These are phyloP conservation scores for Stephanodiscus triporus DNA, from an alignment of 108 stramenopile species.

Conservation along the genomic window DNA sequence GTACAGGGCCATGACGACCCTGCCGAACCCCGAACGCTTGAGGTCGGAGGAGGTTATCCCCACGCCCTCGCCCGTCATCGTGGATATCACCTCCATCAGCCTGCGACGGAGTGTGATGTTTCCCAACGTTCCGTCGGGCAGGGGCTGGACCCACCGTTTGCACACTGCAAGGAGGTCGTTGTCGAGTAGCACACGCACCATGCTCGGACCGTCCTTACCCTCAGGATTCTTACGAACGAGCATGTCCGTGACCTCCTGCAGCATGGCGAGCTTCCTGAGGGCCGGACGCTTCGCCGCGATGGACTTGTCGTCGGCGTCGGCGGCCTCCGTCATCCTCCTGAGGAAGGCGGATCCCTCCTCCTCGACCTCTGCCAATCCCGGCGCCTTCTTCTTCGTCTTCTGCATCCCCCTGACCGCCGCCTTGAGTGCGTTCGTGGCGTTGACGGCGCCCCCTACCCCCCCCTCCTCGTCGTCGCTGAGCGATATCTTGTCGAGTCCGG, in stretches of 20 bases:
- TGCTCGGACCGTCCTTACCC: conserved; percentile 8
- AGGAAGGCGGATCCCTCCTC: conserved; percentile 78
- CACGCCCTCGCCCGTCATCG: conserved; percentile 72
- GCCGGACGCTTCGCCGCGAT: conserved; percentile 66
- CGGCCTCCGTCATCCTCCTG: conserved; percentile 75
- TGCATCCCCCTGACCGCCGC: conserved; percentile 81
- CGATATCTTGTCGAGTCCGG: conserved; percentile 42
- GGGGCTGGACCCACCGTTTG: conserved; percentile 86
- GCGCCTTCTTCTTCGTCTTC: conserved; percentile 71
- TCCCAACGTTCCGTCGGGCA: conserved; percentile 80
- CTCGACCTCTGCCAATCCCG: conserved; percentile 74
- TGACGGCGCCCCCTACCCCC: conserved; percentile 56
- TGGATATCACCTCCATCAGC: conserved; percentile 61
- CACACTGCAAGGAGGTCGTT: conserved; percentile 67
- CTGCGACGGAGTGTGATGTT: conserved; percentile 85
- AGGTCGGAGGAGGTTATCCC: conserved; percentile 75
- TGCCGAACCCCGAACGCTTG: conserved; percentile 83
- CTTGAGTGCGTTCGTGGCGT: conserved; percentile 70
- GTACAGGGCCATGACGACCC: conserved; percentile 81
- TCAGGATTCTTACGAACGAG: conserved; percentile 57
- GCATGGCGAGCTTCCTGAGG: conserved; percentile 71
- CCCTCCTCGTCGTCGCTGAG: conserved; percentile 50
- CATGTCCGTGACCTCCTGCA: conserved; percentile 68
- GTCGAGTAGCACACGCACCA: conserved; percentile 78
- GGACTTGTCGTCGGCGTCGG: conserved; percentile 76